Evolutionary conservation across 495 filamentous ascomycete genomes (phyloP).

Genomic region (Penicillium coffeae): DNA sequence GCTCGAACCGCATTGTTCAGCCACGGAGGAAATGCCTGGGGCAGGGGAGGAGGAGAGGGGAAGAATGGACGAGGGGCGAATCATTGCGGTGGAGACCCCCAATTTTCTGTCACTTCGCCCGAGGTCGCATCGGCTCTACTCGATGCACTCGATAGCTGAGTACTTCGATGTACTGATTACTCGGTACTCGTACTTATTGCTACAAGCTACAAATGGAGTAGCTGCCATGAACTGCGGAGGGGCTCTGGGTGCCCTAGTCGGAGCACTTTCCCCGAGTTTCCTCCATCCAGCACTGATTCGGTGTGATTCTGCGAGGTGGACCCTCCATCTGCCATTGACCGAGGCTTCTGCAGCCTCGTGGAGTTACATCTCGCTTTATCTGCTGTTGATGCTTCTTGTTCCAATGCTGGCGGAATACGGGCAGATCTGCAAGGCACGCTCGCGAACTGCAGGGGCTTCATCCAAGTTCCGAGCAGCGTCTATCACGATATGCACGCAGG

Average conservation of each 20-base stretch:
- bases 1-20: slow-evolving; percentile 37
- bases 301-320: neutral
- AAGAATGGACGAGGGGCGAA: neutral
- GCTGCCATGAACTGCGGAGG: too few species aligned
- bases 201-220: too few species aligned
- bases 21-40: slow-evolving; percentile 7
- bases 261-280: neutral
- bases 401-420: neutral
- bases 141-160: too few species aligned
- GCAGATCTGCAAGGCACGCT: neutral
- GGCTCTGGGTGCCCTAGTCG: too few species aligned
- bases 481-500: too few species aligned
- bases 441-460: too few species aligned
- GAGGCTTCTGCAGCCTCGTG: neutral
- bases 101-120: neutral
- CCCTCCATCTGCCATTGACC: neutral
- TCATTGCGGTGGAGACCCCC: neutral
- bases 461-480: too few species aligned
- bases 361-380: neutral
- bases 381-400: too few species aligned
- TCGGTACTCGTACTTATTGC: too few species aligned
- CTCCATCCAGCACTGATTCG: neutral
- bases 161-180: too few species aligned
- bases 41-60: neutral
- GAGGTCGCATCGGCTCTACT: too few species aligned